Evolutionary conservation across 805 yeast species (phyloP).

Genomic region (Lipomyces orientalis): DNA sequence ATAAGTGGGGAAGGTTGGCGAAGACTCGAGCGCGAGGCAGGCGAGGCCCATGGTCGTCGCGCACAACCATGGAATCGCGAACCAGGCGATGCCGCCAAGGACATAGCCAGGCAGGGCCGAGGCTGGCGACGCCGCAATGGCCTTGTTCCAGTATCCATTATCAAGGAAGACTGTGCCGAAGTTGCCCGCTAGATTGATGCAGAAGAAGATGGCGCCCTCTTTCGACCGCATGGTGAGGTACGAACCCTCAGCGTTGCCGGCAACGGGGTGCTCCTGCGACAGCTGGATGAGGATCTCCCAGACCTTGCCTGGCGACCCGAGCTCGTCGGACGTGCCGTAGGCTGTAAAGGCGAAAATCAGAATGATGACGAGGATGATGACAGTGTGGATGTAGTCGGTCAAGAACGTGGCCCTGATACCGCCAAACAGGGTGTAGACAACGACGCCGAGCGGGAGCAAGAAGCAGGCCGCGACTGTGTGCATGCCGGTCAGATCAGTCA

Average conservation of each 20-base stretch:
- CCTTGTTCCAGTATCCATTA: slow-evolving; percentile 49
- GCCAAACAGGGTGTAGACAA: slow-evolving; percentile 76
- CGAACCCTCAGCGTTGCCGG: slow-evolving; percentile 84
- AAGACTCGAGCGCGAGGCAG: slow-evolving; percentile 58
- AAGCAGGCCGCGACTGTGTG: slow-evolving; percentile 80
- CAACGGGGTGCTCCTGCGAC: slow-evolving; percentile 66
- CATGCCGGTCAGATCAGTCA: slow-evolving; percentile 81
- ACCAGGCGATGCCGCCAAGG: slow-evolving; percentile 57
- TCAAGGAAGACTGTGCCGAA: slow-evolving; percentile 46
- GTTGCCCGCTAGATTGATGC: slow-evolving; percentile 65
- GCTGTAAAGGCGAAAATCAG: slow-evolving; percentile 81
- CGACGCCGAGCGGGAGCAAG: slow-evolving; percentile 80
- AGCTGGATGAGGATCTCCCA: slow-evolving; percentile 69
- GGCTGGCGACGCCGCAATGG: slow-evolving; percentile 53
- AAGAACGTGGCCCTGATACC: slow-evolving; percentile 83
- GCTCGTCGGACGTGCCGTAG: slow-evolving; percentile 66
- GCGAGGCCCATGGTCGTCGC: slow-evolving; percentile 49
- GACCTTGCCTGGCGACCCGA: slow-evolving; percentile 84
- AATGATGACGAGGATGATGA: slow-evolving; percentile 76
- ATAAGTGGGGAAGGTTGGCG: slow-evolving; percentile 77
- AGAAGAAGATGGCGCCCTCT: slow-evolving; percentile 87
- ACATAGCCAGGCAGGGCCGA: slow-evolving; percentile 53
- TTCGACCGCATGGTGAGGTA: slow-evolving; percentile 86
- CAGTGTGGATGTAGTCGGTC: slow-evolving; percentile 81
- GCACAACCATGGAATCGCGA: slow-evolving; percentile 50